These are phyloP conservation scores for Willaertia magna DNA, from an alignment of 208 protist genomes.

Conservation along the genomic window DNA sequence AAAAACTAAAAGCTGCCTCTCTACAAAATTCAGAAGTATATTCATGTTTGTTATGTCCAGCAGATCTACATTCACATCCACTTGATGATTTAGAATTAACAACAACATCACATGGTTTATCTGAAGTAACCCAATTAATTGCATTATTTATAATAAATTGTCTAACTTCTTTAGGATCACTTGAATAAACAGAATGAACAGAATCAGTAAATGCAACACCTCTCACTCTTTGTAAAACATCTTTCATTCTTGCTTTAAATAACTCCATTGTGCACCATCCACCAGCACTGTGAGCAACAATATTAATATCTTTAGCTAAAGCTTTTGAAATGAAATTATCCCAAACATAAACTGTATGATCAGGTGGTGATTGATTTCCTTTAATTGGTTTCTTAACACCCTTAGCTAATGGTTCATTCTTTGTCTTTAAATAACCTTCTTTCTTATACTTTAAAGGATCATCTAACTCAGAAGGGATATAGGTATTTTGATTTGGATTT, in stretches of 20 bases:
- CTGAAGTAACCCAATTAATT: conserved; percentile 1
- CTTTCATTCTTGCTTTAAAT: neutral
- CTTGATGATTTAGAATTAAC: neutral
- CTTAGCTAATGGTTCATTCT: neutral
- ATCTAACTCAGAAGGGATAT: neutral
- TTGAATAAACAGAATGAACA: neutral
- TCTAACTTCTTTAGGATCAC: neutral
- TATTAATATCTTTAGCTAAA: neutral
- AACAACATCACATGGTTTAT: neutral
- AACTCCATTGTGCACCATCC: neutral
- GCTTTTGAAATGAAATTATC: neutral
- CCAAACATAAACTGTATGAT: neutral
- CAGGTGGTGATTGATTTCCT: neutral
- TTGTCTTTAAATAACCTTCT: neutral
- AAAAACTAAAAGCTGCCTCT: neutral
- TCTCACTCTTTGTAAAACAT: neutral
- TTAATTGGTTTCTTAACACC: neutral
- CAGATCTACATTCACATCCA: neutral
- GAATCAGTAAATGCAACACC: conserved; percentile 1
- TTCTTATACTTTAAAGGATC: neutral
- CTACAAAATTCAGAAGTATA: neutral
- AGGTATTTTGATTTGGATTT: neutral
- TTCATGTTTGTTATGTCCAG: neutral
- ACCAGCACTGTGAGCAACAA: neutral
- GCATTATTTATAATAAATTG: neutral